Percentiles rank a stretch among this genome's conserved stretches.
Conservation (phyloP, 805 yeast genomes). For the Ogataea henricii region DNA sequence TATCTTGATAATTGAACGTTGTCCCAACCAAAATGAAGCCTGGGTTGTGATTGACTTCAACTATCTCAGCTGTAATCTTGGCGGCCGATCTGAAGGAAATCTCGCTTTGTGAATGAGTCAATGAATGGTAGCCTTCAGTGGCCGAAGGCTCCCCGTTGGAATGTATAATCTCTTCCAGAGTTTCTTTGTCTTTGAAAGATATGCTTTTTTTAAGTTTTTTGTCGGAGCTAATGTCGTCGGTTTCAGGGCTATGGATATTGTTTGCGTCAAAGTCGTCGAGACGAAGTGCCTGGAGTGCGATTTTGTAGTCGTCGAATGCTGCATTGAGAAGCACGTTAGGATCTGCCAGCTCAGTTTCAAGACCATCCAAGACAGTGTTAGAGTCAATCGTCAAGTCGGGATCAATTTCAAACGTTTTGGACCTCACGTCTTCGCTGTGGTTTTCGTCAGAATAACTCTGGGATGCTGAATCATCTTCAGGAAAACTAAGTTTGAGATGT, state of each 20-base stretch:
- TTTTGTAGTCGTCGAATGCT: constrained; percentile 30
- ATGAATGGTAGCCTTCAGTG: background rate
- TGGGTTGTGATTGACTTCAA: constrained; percentile 8
- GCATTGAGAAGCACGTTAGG: constrained; percentile 22
- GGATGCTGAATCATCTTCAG: constrained; percentile 6
- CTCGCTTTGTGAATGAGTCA: background rate
- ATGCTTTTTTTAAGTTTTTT: constrained; percentile 14
- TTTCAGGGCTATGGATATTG: background rate
- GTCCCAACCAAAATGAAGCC: constrained; percentile 18
- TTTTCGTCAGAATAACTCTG: constrained; percentile 7
- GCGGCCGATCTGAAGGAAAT: background rate
- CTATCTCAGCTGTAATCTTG: background rate
- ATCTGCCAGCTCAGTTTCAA: constrained; percentile 21
- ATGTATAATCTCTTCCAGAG: constrained; percentile 13
- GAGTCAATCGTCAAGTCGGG: constrained; percentile 24
- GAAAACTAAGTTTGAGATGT: constrained; percentile 9
- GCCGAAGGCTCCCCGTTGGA: background rate
- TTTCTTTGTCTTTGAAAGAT: constrained; percentile 17
- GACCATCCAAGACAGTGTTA: constrained; percentile 14
- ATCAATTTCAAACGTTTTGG: constrained; percentile 1
- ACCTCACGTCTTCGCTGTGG: constrained; percentile 5
- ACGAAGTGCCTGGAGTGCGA: constrained; percentile 20
- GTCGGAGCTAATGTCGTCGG: background rate
- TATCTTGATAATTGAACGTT: constrained; percentile 10
- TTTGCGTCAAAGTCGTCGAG: constrained; percentile 8